Percentiles rank a stretch among this genome's conserved stretches.
Conservation (phyloP, 1,284 basidiomycete species). For the Sanghuangporus sanghuang region DNA sequence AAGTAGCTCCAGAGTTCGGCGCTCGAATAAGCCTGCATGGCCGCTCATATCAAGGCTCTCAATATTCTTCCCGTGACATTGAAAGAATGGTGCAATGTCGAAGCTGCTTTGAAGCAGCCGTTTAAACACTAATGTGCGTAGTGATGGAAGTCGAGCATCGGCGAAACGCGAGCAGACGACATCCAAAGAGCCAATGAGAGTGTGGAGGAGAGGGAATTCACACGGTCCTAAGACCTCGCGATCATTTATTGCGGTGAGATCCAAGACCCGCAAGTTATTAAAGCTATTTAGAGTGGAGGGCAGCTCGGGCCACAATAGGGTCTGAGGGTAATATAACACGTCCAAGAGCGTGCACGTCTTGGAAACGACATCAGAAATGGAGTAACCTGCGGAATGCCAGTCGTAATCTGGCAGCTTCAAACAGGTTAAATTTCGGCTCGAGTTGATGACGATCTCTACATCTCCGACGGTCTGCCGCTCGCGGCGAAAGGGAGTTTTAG, state of each 20-base stretch:
- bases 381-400: no score
- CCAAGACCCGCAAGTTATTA: background rate
- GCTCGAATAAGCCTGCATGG: background rate
- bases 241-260: background rate
- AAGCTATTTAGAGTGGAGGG: background rate
- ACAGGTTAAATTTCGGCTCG: background rate
- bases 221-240: background rate
- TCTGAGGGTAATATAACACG: background rate
- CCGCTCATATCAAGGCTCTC: background rate
- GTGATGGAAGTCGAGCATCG: background rate
- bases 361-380: background rate
- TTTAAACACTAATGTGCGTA: background rate
- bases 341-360: background rate
- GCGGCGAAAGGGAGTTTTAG: no score
- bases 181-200: background rate
- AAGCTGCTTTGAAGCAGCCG: no score
- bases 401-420: no score
- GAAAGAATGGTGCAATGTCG: background rate
- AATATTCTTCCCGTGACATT: background rate
- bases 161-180: background rate
- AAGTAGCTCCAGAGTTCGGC: background rate
- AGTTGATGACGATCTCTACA: background rate
- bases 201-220: slow-evolving; percentile 5
- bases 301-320: no score
- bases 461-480: background rate